A percentile compares a stretch with the other conserved stretches of the same genome.
phyloP scores from a whole-genome alignment of 2,329 filamentous ascomycete species.

The Pseudogymnoascus sp. region DNA sequence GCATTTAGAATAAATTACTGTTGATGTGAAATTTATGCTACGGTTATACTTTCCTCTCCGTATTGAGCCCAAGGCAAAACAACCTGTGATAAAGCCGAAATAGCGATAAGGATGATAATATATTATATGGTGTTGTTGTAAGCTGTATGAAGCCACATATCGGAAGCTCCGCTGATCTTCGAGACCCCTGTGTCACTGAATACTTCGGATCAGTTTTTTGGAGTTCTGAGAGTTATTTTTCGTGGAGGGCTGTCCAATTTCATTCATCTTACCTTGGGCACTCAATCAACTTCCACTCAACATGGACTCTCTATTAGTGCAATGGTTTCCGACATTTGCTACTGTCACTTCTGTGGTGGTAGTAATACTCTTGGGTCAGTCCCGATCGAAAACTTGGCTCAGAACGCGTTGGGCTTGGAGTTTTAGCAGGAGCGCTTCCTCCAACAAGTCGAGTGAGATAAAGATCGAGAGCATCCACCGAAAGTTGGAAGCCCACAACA shows the following conservation, averaged over 20 bases:
- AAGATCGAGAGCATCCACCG: constrained; percentile 9
- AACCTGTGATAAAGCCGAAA: neutral
- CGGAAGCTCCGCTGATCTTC: neutral
- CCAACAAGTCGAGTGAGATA: neutral
- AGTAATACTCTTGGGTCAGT: constrained; percentile 7
- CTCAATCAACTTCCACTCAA: constrained; percentile 6
- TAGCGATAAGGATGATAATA: constrained; percentile 1
- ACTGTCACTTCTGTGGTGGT: constrained; percentile 1
- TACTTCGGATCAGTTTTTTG: neutral
- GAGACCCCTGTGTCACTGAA: constrained; percentile 1
- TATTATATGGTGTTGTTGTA: neutral
- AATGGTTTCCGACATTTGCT: constrained; percentile 12
- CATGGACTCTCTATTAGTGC: constrained; percentile 13
- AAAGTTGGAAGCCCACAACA: constrained; percentile 7
- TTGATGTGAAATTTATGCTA: neutral
- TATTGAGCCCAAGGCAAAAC: neutral
- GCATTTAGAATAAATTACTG: neutral
- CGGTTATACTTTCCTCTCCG: neutral
- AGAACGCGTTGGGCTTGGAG: constrained; percentile 5
- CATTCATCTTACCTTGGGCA: neutral
- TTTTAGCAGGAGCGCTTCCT: neutral
- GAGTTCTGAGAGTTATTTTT: neutral
- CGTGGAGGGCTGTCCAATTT: neutral
- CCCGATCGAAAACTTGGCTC: constrained; percentile 8
- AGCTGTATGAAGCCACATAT: neutral